Conservation (phyloP, 1,284 basidiomycete genomes). For the Megacollybia platyphylla region DNA sequence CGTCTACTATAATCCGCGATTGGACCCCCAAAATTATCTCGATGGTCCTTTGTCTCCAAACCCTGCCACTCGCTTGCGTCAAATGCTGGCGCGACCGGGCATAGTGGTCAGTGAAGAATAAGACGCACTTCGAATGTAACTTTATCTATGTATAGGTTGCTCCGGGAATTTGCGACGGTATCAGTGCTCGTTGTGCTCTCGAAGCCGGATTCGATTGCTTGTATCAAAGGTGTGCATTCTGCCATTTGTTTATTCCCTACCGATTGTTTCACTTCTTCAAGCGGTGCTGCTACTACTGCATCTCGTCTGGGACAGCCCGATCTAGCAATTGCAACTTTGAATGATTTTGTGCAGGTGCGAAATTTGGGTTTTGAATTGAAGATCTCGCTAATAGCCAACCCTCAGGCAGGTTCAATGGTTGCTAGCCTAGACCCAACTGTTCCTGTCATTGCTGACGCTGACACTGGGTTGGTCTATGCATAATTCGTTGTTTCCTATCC, state of each 20-base stretch:
- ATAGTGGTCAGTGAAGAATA: constrained; percentile 43
- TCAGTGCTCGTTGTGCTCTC: constrained; percentile 66
- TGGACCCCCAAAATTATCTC: constrained; percentile 57
- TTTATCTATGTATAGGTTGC: constrained; percentile 31
- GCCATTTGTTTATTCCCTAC: background rate
- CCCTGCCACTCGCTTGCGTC: constrained; percentile 58
- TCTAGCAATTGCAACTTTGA: constrained; percentile 69
- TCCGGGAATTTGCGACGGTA: constrained; percentile 73
- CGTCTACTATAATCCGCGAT: constrained; percentile 41
- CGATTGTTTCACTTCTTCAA: constrained; percentile 5
- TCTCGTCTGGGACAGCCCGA: constrained; percentile 68
- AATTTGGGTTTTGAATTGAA: background rate
- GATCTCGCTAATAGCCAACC: background rate
- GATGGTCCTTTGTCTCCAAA: constrained; percentile 56
- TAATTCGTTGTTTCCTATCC: background rate
- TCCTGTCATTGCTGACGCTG: constrained; percentile 73
- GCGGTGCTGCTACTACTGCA: constrained; percentile 48
- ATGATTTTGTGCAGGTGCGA: constrained; percentile 56
- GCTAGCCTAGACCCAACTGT: constrained; percentile 48
- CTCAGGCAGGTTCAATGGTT: constrained; percentile 45
- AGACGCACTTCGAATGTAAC: background rate
- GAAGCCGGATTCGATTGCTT: constrained; percentile 68
- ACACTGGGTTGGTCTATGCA: constrained; percentile 44
- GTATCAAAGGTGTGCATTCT: constrained; percentile 41
- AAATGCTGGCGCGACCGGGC: constrained; percentile 64